These are phyloP conservation scores for Luffa acutangula DNA, from an alignment of 306 rosid genomes.

Conservation along the genomic window DNA sequence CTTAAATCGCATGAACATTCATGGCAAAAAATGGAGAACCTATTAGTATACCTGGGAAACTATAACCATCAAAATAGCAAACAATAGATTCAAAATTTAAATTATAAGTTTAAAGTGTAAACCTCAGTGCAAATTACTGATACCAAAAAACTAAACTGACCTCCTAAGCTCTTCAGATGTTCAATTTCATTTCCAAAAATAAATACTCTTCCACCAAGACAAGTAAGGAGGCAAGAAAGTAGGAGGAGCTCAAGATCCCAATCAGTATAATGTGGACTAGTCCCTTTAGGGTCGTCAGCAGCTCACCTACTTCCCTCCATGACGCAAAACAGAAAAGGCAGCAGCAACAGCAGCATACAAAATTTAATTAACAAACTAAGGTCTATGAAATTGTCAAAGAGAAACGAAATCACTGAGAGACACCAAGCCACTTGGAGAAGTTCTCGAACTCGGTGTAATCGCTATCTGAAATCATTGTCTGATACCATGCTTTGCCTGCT, in stretches of 20 bases:
- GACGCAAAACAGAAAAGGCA: constrained; percentile 16
- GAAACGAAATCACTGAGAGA: constrained; percentile 45
- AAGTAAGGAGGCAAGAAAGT: neutral
- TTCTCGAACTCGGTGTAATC: constrained; percentile 74
- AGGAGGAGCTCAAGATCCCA: neutral
- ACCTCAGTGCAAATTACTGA: neutral
- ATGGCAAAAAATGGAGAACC: neutral
- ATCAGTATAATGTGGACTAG: neutral
- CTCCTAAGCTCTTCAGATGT: constrained; percentile 8
- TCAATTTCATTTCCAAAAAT: constrained; percentile 4
- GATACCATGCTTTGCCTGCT: constrained; percentile 80
- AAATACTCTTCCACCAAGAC: neutral
- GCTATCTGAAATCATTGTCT: constrained; percentile 77
- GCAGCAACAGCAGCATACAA: constrained; percentile 11
- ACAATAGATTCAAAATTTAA: neutral
- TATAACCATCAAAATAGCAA: neutral
- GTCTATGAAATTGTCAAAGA: constrained; percentile 10
- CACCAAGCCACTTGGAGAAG: constrained; percentile 75
- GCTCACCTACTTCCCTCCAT: constrained; percentile 12
- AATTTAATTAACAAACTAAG: constrained; percentile 12
- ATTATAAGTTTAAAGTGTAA: neutral
- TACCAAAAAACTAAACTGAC: constrained; percentile 5
- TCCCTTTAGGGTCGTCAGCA: constrained; percentile 15
- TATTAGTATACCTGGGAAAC: neutral
- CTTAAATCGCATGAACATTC: neutral